A percentile compares a stretch with the other conserved stretches of the same genome.
Evolutionary conservation across 2,329 filamentous ascomycete genomes (phyloP).

Genomic region (Cytospora mali): DNA sequence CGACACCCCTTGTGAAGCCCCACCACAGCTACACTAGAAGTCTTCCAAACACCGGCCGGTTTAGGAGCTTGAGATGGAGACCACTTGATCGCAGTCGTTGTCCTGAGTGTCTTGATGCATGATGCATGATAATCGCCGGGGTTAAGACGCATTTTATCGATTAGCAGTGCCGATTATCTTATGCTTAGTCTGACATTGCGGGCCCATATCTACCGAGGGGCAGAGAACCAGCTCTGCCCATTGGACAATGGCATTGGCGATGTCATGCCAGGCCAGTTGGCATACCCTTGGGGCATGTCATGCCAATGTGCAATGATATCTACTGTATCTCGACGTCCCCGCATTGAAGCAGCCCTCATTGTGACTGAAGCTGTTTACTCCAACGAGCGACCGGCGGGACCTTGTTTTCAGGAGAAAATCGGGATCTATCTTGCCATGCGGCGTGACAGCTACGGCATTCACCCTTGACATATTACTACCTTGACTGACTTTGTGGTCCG

Average conservation of each 20-base stretch:
- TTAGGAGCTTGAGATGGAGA: background rate
- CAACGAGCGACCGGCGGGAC: constrained; percentile 8
- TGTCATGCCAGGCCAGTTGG: constrained; percentile 7
- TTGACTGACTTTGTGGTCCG: constrained; percentile 10
- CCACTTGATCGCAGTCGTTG: constrained; percentile 6
- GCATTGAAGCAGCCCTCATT: background rate
- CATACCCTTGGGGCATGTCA: no score
- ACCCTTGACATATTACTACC: constrained; percentile 16
- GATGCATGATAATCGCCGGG: background rate
- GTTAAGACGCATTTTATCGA: background rate
- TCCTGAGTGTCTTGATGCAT: no score
- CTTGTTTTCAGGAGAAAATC: constrained; percentile 6
- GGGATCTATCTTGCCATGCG: constrained; percentile 13
- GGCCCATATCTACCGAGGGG: background rate
- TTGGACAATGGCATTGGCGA: constrained; percentile 6
- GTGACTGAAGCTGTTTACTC: constrained; percentile 11
- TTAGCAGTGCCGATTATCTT: background rate
- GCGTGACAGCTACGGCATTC: constrained; percentile 2
- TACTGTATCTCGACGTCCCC: constrained; percentile 24
- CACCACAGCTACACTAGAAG: constrained; percentile 14
- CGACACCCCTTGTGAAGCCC: background rate
- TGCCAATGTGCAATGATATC: constrained; percentile 17
- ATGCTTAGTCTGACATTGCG: background rate
- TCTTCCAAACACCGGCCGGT: background rate
- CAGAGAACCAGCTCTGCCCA: background rate